Percentiles rank a stretch among this genome's conserved stretches.
phyloP scores from a whole-genome alignment of 768 basidiomycete genomes.

The Porphyrellus cyaneotinctus region DNA sequence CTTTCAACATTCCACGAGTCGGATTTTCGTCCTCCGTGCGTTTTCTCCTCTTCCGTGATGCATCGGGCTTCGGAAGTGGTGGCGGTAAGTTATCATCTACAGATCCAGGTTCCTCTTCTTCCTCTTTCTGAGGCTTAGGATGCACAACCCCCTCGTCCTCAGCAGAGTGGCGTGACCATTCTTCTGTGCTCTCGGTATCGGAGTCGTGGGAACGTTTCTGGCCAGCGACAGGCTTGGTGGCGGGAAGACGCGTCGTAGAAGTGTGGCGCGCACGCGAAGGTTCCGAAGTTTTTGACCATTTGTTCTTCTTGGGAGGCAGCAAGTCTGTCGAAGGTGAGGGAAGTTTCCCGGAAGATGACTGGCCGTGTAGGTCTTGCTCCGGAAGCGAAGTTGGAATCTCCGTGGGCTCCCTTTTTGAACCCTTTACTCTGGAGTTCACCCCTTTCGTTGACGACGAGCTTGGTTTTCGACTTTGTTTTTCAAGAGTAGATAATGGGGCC shows the following conservation, averaged over 20 bases:
- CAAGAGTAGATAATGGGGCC: neutral
- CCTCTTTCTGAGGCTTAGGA: constrained; percentile 25
- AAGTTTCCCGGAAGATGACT: constrained; percentile 8
- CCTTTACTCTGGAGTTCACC: constrained; percentile 9
- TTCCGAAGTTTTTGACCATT: neutral
- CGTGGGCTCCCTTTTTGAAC: constrained; percentile 25
- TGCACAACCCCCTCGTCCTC: constrained; percentile 28
- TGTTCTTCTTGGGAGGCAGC: constrained; percentile 7
- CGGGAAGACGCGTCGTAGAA: constrained; percentile 1
- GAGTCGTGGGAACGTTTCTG: constrained; percentile 24
- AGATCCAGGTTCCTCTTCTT: constrained; percentile 39
- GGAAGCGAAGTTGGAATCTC: constrained; percentile 60
- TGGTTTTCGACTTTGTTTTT: constrained; percentile 10
- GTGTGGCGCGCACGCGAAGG: constrained; percentile 4
- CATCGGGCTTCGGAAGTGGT: constrained; percentile 17
- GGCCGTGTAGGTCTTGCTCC: constrained; percentile 40
- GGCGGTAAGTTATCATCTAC: constrained; percentile 35
- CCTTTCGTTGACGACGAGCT: constrained; percentile 6
- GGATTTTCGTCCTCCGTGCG: constrained; percentile 31
- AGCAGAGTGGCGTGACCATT: constrained; percentile 11
- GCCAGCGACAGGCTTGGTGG: constrained; percentile 8
- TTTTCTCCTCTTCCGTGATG: constrained; percentile 46
- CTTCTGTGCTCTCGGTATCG: constrained; percentile 25
- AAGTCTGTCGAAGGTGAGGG: constrained; percentile 3
- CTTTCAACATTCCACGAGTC: constrained; percentile 21